Conservation (phyloP, 2,329 filamentous ascomycete genomes). For the Juglanconis sp. region DNA sequence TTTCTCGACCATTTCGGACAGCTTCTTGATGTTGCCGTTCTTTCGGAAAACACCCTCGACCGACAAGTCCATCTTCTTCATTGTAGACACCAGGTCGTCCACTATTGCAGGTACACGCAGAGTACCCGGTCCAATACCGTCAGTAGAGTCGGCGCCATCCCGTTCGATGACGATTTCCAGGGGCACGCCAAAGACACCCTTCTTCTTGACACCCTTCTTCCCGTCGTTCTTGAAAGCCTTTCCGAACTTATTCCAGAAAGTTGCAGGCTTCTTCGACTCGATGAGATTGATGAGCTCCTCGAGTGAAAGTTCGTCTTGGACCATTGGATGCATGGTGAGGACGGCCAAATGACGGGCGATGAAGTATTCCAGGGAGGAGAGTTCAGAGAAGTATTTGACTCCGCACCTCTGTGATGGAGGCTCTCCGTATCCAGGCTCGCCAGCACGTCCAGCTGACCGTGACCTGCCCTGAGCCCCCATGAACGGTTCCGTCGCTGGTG, state of each 20-base stretch:
- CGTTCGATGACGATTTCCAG: conserved; percentile 87
- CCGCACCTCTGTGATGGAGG: conserved; percentile 51
- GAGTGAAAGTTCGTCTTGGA: conserved; percentile 87
- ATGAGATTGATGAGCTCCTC: conserved; percentile 91
- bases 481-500: conserved; percentile 56
- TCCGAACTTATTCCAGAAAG: conserved; percentile 97
- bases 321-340: conserved; percentile 86
- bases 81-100: conserved; percentile 90
- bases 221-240: conserved; percentile 92
- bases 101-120: conserved; percentile 89
- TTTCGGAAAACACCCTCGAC: conserved; percentile 98
- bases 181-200: conserved; percentile 87
- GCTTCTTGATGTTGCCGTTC: conserved; percentile 95
- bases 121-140: conserved; percentile 88
- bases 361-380: conserved; percentile 94
- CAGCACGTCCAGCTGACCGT: conserved; percentile 52
- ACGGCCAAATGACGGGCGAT: conserved; percentile 95
- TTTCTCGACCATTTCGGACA: conserved; percentile 79
- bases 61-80: conserved; percentile 98
- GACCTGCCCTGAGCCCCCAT: conserved; percentile 66
- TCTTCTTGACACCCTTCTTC: conserved; percentile 77
- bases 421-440: conserved; percentile 51
- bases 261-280: conserved; percentile 82
- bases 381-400: conserved; percentile 91
- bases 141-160: conserved; percentile 95